Evolutionary conservation across 2,329 filamentous ascomycete species (phyloP).

Genomic region (Emmonsiellopsis sp.): DNA sequence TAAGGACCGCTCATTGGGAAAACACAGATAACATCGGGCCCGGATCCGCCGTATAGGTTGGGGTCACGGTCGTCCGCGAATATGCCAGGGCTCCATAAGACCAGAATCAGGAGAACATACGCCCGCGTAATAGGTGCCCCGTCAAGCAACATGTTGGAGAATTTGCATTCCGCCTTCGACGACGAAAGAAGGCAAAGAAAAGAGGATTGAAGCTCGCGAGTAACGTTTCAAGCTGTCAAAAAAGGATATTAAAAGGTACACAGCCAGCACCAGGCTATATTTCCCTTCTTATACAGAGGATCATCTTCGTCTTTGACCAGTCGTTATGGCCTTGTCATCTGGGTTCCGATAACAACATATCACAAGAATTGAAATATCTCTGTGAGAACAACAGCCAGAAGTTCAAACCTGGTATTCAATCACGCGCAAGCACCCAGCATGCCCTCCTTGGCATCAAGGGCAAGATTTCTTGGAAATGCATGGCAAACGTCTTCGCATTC

Average conservation of each 20-base stretch:
- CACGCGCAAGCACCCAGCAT: not conserved
- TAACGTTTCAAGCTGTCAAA: not conserved
- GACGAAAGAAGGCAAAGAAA: not conserved
- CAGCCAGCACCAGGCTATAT: not conserved
- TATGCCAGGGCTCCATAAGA: not conserved
- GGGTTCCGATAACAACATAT: not conserved
- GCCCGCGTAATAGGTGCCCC: not conserved
- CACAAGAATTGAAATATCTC: not conserved
- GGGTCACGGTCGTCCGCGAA: not conserved
- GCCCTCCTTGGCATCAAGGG: not conserved
- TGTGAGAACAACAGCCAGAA: not conserved
- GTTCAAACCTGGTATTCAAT: not conserved
- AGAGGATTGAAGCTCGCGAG: not conserved
- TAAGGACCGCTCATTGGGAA: conserved; percentile 17
- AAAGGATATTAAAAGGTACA: not conserved
- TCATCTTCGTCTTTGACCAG: not conserved
- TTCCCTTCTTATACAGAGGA: not conserved
- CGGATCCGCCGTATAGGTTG: conserved; percentile 2
- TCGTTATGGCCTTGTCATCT: not conserved
- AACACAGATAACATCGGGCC: conserved; percentile 7
- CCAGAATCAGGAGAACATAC: not conserved
- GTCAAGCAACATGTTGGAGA: not conserved
- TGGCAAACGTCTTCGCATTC: not conserved
- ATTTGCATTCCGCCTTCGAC: not conserved
- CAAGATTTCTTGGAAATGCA: not conserved